Evolutionary conservation across 1,139 yeast species (phyloP), one percentile per base, ranked within the genome.

Genomic region (Protomyces inouyei): DNA sequence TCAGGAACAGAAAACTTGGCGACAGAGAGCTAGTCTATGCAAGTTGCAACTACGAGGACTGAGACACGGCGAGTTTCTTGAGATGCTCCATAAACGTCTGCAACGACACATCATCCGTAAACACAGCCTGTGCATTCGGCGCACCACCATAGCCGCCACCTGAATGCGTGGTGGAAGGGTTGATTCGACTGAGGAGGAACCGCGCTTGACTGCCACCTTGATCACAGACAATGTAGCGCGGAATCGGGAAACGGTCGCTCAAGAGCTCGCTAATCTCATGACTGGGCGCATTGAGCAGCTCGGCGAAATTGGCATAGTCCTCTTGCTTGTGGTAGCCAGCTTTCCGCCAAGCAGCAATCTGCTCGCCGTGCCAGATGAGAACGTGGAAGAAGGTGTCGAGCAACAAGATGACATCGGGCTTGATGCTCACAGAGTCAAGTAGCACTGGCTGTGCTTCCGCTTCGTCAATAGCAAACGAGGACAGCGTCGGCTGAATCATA

Each of bases 181-280:
- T 93, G 76, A 93, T 84, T 78, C 90, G 92, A 59, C 97, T 89
- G 74, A 90, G 85, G 77, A 93, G 82, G 82, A 93, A 93, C 79
- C 98, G 86, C 1, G 98, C 98, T 79, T 93, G 98, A 36, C 97
- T 91, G 63, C 97, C 97, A 73, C 98, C 97, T 72, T 91, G 97
- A 74, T 92, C 97, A 64, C 97, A 91, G 72, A 92, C 97, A 71
- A 92, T 90, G 75, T 89, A 93, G 77, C 98, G 85, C 60, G 98
- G 98, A 73, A 93, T 82, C 72, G 98, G 98, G 84, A 90, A 93
- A 76, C 98, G 85, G 74, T 93, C 98, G 43, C 88, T 85, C 73
- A 93, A 83, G 69, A 93, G 80, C 70, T 88, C 92, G 3, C 96
- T 95, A 36, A 97, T 98, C 77, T 93, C 98, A 67, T 84, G 83